These are phyloP conservation scores for Mucor ambiguus DNA, from an alignment of 371 early-diverging fungal genomes.

Conservation along the genomic window DNA sequence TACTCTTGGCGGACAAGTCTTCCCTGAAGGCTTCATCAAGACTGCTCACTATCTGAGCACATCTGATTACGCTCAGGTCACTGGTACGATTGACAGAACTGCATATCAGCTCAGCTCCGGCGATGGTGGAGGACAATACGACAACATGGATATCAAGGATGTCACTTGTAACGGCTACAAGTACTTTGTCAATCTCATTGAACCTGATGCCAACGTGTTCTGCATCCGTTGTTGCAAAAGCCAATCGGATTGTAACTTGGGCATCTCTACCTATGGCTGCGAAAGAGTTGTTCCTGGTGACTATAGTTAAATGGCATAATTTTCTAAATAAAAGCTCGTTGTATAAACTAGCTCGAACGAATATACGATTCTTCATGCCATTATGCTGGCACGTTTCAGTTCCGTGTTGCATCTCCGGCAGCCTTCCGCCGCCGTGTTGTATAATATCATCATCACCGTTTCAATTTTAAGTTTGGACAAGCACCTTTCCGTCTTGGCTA, in stretches of 20 bases:
- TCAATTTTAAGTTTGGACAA: no score
- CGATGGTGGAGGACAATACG: conserved; percentile 52
- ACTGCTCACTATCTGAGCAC: conserved; percentile 28
- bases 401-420: not conserved
- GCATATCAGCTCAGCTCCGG: conserved; percentile 20
- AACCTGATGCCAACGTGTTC: conserved; percentile 38
- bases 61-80: conserved; percentile 40
- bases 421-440: not conserved
- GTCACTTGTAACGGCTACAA: conserved; percentile 43
- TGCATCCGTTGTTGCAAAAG: conserved; percentile 37
- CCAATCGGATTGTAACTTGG: conserved; percentile 20
- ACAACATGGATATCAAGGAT: conserved; percentile 23
- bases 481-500: not conserved
- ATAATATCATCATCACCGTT: no score
- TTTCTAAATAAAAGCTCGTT: no score
- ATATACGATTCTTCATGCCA: not conserved
- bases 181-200: conserved; percentile 45
- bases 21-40: conserved; percentile 39
- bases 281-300: conserved; percentile 24
- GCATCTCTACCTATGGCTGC: conserved; percentile 24
- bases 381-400: not conserved
- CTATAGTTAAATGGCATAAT: conserved; percentile 1
- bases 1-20: conserved; percentile 27
- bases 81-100: conserved; percentile 32
- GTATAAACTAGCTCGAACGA: no score